Evolutionary conservation across 2,329 filamentous ascomycete genomes (phyloP).

Genomic region (Epichloe sylvatica): DNA sequence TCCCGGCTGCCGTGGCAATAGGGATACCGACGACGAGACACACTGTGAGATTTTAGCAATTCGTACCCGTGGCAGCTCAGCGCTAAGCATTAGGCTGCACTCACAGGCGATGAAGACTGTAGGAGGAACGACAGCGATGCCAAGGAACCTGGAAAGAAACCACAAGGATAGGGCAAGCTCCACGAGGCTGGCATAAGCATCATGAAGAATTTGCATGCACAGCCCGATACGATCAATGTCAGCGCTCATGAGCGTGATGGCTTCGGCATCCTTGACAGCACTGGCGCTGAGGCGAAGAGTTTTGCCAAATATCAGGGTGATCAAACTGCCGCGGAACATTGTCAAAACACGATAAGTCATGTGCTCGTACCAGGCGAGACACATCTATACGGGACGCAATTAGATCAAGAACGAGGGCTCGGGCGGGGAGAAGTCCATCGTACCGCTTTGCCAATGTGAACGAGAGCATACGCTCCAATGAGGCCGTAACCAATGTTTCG

Average conservation of each 20-base stretch:
- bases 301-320: conserved; percentile 35
- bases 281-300: conserved; percentile 17
- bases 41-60: neutral
- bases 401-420: conserved; percentile 11
- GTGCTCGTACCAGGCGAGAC: conserved; percentile 12
- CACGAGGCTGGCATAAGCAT: conserved; percentile 21
- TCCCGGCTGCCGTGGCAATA: conserved; percentile 9
- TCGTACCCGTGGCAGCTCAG: neutral
- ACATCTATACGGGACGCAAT: conserved; percentile 11
- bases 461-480: conserved; percentile 23
- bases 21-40: conserved; percentile 10
- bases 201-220: conserved; percentile 17
- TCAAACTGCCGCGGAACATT: conserved; percentile 20
- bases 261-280: conserved; percentile 18
- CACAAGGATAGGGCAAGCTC: conserved; percentile 22
- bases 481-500: conserved; percentile 22
- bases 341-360: conserved; percentile 21
- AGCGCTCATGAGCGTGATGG: conserved; percentile 29
- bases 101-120: conserved; percentile 11
- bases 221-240: conserved; percentile 24
- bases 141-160: conserved; percentile 17
- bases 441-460: conserved; percentile 28
- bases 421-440: conserved; percentile 9
- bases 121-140: conserved; percentile 10
- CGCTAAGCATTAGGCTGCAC: neutral